Evolutionary conservation across 1,284 basidiomycete species (phyloP).

Genomic region (Cryptococcus amylolentus): DNA sequence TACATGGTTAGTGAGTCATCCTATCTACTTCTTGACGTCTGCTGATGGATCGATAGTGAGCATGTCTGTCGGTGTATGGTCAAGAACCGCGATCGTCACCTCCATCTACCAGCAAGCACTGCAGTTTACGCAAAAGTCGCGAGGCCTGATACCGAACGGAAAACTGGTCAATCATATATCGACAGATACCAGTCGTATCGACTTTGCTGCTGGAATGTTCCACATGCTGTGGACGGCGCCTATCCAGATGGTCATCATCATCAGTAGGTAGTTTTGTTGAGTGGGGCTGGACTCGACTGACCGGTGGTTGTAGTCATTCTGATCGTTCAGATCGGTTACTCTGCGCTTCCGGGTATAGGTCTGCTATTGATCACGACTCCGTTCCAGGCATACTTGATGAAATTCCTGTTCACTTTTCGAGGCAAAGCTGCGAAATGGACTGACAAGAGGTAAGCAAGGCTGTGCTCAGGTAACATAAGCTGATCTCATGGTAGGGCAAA

Average conservation of each 20-base stretch:
- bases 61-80: conserved; percentile 69
- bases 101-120: conserved; percentile 75
- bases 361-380: conserved; percentile 68
- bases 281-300: not conserved
- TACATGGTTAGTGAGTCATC: conserved; percentile 54
- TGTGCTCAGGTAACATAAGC: not conserved
- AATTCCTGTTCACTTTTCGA: conserved; percentile 66
- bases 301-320: conserved; percentile 45
- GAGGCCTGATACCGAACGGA: conserved; percentile 78
- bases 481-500: conserved; percentile 49
- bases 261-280: conserved; percentile 17
- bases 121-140: conserved; percentile 67
- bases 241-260: conserved; percentile 38
- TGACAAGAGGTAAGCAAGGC: conserved; percentile 43
- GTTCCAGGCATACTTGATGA: conserved; percentile 70
- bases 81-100: conserved; percentile 82
- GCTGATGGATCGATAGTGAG: conserved; percentile 46
- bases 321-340: conserved; percentile 52
- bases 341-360: conserved; percentile 54
- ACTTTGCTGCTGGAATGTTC: conserved; percentile 81
- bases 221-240: conserved; percentile 65
- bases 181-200: conserved; percentile 74
- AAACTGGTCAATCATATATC: conserved; percentile 79
- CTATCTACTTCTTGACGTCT: conserved; percentile 2
- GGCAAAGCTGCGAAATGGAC: conserved; percentile 84